Base-by-base conservation (phyloP, 2,329 filamentous ascomycete genomes). In the Ophiostoma populinum region DNA sequence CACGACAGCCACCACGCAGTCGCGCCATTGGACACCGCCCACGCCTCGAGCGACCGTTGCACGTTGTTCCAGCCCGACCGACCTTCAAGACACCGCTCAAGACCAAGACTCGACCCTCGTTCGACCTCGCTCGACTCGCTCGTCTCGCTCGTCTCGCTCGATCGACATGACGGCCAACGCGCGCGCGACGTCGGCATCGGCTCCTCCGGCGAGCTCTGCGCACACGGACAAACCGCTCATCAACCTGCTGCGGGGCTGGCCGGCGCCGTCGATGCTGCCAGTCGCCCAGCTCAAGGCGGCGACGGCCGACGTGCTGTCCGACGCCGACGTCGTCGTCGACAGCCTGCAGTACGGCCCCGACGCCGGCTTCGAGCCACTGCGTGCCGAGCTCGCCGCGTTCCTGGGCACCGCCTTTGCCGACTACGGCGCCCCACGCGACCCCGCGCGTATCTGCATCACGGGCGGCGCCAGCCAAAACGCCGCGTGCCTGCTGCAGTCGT, bases 391-490 rank as follows among this genome's bases (percentile, higher is more conserved):
- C 22, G 75, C 81, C 4, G 49, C 55, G 25, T 93, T 81, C 80
- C 60, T 93, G 26, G 65, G 62, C 1, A 45, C 49, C 1, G 76
- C 75, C 47, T 87, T 82, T 49, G 8, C 37, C 45, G 35, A 15
- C 7, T 34, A 36, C 32, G 34, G 24, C 32, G 38, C 33, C 6
- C 33, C 40, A 15, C 45, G 52, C 6, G 61, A 63, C 11, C 48
- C 63, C 4, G 62, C 70, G 3, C 66, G 81, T 21, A 76, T 93
- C 36, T 80, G 75, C 49, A 76, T 93, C 50, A 81, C 80, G 0
- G 83, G 85, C 29, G 86, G 86, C 12, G 86, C 86, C 3, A 81
- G 74, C 44, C 85, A 92, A 61, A 85, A 76, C 49, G 53, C 92
- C 3, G 82, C 79, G 0, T 79, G 73, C 47, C 58, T 92, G 4